Conservation (phyloP, 768 basidiomycete genomes). For the Hydnomerulius pinastri region DNA sequence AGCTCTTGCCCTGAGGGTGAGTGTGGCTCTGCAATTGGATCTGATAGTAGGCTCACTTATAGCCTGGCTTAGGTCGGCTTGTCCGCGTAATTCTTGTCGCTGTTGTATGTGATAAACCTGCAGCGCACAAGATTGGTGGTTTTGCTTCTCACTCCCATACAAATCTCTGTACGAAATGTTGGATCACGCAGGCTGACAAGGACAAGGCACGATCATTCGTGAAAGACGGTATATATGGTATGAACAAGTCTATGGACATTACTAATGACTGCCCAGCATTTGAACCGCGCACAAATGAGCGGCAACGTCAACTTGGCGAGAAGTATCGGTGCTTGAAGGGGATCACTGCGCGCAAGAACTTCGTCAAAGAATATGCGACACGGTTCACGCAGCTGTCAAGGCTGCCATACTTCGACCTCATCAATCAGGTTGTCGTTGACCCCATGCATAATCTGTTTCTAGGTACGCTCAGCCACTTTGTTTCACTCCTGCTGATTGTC, state of each 20-base stretch:
- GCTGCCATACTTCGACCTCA: conserved; percentile 33
- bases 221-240: conserved; percentile 12
- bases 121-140: conserved; percentile 35
- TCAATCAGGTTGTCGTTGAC: conserved; percentile 30
- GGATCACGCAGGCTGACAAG: conserved; percentile 31
- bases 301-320: conserved; percentile 12
- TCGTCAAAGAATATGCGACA: conserved; percentile 14
- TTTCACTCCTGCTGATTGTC: background rate
- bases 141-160: conserved; percentile 33
- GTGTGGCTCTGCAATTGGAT: too few species aligned
- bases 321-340: conserved; percentile 2
- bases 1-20: conserved; percentile 25
- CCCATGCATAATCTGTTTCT: conserved; percentile 38
- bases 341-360: conserved; percentile 7
- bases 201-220: conserved; percentile 19
- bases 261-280: conserved; percentile 4
- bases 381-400: conserved; percentile 27
- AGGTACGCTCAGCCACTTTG: conserved; percentile 13
- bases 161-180: conserved; percentile 37
- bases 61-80: conserved; percentile 15
- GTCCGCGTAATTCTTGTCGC: conserved; percentile 35
- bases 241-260: background rate
- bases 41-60: too few species aligned
- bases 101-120: conserved; percentile 41
- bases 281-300: conserved; percentile 7